phyloP scores from a whole-genome alignment of 2,329 filamentous ascomycete species.

The Botrytis paeoniae region DNA sequence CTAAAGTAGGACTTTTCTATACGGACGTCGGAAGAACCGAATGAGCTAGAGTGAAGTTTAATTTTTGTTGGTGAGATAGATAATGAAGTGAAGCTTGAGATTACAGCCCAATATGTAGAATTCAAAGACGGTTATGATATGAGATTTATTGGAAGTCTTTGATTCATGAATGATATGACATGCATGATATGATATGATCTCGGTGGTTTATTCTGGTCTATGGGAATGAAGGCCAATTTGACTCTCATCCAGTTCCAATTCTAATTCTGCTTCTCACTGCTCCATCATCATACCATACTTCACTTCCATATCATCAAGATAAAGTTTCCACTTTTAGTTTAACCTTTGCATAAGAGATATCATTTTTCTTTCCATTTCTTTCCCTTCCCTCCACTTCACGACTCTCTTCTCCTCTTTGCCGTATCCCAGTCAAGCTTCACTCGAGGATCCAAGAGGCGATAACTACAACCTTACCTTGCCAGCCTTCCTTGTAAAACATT shows the following conservation, averaged over 20 bases:
- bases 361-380: neutral
- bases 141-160: neutral
- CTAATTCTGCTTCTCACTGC: neutral
- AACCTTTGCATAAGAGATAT: neutral
- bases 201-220: neutral
- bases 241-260: neutral
- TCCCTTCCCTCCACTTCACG: neutral
- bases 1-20: neutral
- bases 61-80: neutral
- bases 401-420: neutral
- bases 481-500: neutral
- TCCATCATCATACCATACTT: neutral
- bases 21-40: neutral
- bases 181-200: neutral
- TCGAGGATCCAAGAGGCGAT: slow-evolving; percentile 18
- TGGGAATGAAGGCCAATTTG: neutral
- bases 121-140: neutral
- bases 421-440: neutral
- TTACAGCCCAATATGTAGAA: neutral
- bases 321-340: neutral
- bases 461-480: slow-evolving; percentile 1
- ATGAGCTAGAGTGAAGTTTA: neutral
- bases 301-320: neutral
- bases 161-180: neutral
- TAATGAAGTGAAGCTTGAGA: neutral